These are phyloP conservation scores for Pythium phragmitis DNA, from an alignment of 352 stramenopile species.

Conservation along the genomic window DNA sequence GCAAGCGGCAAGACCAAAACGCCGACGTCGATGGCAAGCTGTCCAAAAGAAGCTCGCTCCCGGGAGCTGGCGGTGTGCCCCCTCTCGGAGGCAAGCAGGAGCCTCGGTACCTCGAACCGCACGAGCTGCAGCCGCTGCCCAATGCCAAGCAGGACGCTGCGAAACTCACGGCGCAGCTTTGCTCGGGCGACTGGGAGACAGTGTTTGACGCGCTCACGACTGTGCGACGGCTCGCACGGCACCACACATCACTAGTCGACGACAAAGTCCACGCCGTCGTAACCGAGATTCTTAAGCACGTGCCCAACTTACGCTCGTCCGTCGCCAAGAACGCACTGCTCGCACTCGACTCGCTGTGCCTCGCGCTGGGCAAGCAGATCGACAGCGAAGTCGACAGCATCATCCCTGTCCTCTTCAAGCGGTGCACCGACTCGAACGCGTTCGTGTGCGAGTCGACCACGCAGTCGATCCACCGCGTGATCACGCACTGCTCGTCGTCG, in stretches of 20 bases:
- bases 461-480: conserved; percentile 45
- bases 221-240: conserved; percentile 48
- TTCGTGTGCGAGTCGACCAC: conserved; percentile 73
- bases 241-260: conserved; percentile 48
- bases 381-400: conserved; percentile 63
- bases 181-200: conserved; percentile 50
- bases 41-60: conserved; percentile 10
- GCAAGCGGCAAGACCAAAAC: conserved; percentile 9
- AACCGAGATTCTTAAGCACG: conserved; percentile 55
- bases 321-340: conserved; percentile 81
- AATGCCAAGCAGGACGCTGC: conserved; percentile 57
- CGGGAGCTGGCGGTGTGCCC: neutral
- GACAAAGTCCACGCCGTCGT: conserved; percentile 46
- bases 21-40: neutral
- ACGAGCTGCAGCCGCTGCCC: conserved; percentile 56
- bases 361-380: conserved; percentile 41
- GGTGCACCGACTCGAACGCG: conserved; percentile 62
- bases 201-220: conserved; percentile 69
- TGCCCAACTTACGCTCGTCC: conserved; percentile 63
- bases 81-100: conserved; percentile 44
- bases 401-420: conserved; percentile 60
- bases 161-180: conserved; percentile 40
- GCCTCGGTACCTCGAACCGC: conserved; percentile 53
- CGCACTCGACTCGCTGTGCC: conserved; percentile 61
- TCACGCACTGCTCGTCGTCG: conserved; percentile 50